Base-by-base conservation (phyloP, 1,139 yeast genomes). In the Magnusiomyces starmeri region DNA sequence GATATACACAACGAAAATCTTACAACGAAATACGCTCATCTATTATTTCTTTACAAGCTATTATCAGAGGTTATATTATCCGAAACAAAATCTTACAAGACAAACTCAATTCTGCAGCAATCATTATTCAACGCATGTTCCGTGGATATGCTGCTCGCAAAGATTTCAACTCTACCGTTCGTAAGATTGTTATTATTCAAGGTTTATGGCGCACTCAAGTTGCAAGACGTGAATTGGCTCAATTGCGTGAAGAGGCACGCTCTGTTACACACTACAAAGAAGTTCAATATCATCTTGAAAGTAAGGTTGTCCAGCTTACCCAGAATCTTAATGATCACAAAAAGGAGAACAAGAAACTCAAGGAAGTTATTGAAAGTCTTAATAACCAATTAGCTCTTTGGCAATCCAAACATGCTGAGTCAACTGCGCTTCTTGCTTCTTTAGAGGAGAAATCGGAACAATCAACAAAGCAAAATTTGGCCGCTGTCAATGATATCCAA, bases 261-360 rank as follows among this genome's bases (percentile, higher is more conserved):
- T 87, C 96, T 22, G 95, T 88, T 47, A 84, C 83, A 65, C 95
- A 85, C 65, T 78, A 87, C 74, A 82, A 87, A 69, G 96, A 92
- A 67, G 95, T 88, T 41, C 88, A 95, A 62, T 92, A 88, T 71
- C 82, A 85, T 66, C 78, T 92, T 63, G 98, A 94, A 69, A 92
- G 90, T 70, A 92, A 92, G 75, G 97, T 94, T 24, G 89, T 92
- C 59, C 96, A 90, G 68, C 79, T 94, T 59, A 89, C 96, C 1
- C 96, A 90, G 67, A 79, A 83, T 9, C 75, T 90, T 59, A 81
- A 95, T 1, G 70, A 82, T 26, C 85, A 85, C 69, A 81, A 83
- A 42, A 85, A 80, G 62, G 96, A 88, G 62, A 90, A 89, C 69
- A 85, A 83, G 71, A 77, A 76, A 56, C 75, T 90, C 64, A 75